These are phyloP conservation scores for Carex pumila DNA, from an alignment of 176 grass and related monocot species.

Conservation along the genomic window DNA sequence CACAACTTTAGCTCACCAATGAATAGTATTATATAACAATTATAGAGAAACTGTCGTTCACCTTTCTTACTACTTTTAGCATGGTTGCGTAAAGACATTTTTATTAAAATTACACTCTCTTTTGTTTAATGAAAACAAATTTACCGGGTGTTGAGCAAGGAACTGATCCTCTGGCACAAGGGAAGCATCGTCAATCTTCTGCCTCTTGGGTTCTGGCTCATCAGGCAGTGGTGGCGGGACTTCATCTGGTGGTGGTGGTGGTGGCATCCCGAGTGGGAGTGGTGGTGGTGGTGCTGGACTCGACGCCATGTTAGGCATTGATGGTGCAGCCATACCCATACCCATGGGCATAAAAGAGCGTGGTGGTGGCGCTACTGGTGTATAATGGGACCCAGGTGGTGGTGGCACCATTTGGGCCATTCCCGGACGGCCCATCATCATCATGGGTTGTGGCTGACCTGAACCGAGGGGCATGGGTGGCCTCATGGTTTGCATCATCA, in stretches of 20 bases:
- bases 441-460: constrained; percentile 46
- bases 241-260: constrained; percentile 81
- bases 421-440: neutral
- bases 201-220: constrained; percentile 93
- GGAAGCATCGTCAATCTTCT: constrained; percentile 67
- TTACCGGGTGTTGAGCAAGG: constrained; percentile 78
- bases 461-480: constrained; percentile 31
- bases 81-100: neutral
- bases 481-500: constrained; percentile 43
- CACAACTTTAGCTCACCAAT: neutral
- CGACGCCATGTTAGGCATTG: constrained; percentile 48
- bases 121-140: constrained; percentile 5
- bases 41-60: neutral
- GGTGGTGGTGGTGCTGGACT: constrained; percentile 35
- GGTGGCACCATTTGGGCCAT: constrained; percentile 52
- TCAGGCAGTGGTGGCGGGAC: constrained; percentile 83
- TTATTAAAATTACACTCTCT: neutral
- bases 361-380: constrained; percentile 46
- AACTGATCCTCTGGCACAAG: constrained; percentile 86
- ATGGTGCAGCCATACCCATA: constrained; percentile 17
- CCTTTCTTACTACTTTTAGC: neutral
- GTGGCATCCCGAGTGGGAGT: constrained; percentile 40
- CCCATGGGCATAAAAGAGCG: constrained; percentile 39
- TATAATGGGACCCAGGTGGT: constrained; percentile 55
- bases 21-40: neutral